Evolutionary conservation across 208 protist species (phyloP).

Genomic region (Leishmania tarentolae): DNA sequence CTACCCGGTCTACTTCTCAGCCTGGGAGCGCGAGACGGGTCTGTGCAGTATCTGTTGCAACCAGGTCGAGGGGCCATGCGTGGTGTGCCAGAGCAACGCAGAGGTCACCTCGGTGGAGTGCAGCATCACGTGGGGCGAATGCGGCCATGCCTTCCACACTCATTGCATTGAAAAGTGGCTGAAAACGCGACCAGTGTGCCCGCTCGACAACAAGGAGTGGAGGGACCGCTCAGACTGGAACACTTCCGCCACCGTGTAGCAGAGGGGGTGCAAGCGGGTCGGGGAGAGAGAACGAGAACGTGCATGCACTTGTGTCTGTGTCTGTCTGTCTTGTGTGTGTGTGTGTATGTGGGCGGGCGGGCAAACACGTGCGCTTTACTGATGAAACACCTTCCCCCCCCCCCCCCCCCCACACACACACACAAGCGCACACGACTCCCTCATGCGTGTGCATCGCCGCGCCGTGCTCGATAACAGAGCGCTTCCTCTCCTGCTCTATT

Average conservation of each 20-base stretch:
- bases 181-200: constrained; percentile 96
- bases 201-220: constrained; percentile 96
- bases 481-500: too few relatives aligned
- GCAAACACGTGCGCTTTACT: background rate
- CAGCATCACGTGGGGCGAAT: constrained; percentile 97
- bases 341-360: background rate
- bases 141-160: constrained; percentile 98
- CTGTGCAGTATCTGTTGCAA: constrained; percentile 98
- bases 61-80: constrained; percentile 97
- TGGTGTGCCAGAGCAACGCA: constrained; percentile 95
- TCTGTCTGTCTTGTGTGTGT: too few relatives aligned
- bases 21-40: constrained; percentile 96
- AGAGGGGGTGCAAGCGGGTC: background rate
- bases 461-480: too few relatives aligned
- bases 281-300: background rate
- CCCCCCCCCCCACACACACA: background rate
- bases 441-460: too few relatives aligned
- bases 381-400: background rate
- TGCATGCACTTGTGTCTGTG: background rate
- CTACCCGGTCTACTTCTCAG: constrained; percentile 96
- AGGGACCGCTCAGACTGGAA: constrained; percentile 82
- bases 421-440: too few relatives aligned
- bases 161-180: constrained; percentile 99
- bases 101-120: constrained; percentile 71
- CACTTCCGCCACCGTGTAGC: constrained; percentile 8